phyloP scores from a whole-genome alignment of 192 early-diverging fungal genomes.

The Backusella parvicylindrica region DNA sequence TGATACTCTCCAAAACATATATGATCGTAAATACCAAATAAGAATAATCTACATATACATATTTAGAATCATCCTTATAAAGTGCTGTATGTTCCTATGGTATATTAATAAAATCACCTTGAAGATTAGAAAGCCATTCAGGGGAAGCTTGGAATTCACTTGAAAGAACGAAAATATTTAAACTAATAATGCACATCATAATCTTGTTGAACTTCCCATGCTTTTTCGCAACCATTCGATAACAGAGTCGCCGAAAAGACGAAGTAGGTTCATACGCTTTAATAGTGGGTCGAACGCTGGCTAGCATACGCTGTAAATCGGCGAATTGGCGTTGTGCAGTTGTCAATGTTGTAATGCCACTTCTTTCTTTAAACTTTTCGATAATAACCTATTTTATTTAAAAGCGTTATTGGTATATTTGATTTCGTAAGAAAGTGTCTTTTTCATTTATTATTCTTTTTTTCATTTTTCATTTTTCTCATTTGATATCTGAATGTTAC shows the following conservation, averaged over 20 bases:
- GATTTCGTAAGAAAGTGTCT: too few species aligned
- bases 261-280: conserved; percentile 32
- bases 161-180: conserved; percentile 39
- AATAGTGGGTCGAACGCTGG: conserved; percentile 46
- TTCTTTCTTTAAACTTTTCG: conserved; percentile 51
- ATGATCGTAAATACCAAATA: conserved; percentile 37
- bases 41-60: conserved; percentile 26
- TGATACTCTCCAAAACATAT: conserved; percentile 41
- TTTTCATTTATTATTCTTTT: not conserved
- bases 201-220: conserved; percentile 35
- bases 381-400: conserved; percentile 49
- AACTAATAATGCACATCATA: conserved; percentile 34
- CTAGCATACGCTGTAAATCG: conserved; percentile 48
- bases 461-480: not conserved
- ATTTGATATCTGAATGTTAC: not conserved
- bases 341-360: conserved; percentile 51
- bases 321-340: conserved; percentile 48
- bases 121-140: conserved; percentile 23
- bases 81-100: not conserved
- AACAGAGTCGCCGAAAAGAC: conserved; percentile 35
- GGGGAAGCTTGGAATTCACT: conserved; percentile 31
- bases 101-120: conserved; percentile 22
- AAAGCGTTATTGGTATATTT: not conserved
- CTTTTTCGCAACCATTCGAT: conserved; percentile 37
- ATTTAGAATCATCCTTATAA: not conserved